A percentile compares a stretch with the other conserved stretches of the same genome.
phyloP scores from a whole-genome alignment of 2,329 filamentous ascomycete species.

The Monilinia laxa region DNA sequence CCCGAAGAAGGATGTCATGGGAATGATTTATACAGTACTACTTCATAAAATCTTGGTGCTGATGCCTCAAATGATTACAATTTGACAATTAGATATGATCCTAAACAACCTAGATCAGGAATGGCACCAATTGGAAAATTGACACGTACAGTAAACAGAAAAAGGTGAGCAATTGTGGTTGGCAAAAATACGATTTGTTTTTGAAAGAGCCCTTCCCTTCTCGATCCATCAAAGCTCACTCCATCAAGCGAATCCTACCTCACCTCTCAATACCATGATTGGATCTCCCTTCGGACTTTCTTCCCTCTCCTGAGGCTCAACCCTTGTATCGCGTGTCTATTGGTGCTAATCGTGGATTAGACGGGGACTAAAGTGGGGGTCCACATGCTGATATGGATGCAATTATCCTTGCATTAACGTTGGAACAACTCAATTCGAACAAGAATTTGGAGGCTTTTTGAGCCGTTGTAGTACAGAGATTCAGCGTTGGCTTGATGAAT shows the following conservation, averaged over 20 bases:
- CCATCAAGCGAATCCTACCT: not conserved
- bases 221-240: not conserved
- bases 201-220: not conserved
- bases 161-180: not conserved
- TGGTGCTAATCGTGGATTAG: not conserved
- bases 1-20: not conserved
- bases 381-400: not conserved
- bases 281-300: not conserved
- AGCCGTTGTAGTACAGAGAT: no score
- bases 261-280: not conserved
- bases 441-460: no score
- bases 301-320: not conserved
- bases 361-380: not conserved
- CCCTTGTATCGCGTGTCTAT: constrained; percentile 6
- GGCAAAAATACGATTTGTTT: constrained; percentile 1
- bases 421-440: no score
- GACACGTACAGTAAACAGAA: not conserved
- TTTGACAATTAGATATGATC: not conserved
- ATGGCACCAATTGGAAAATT: not conserved
- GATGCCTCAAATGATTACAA: not conserved
- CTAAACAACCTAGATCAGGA: not conserved
- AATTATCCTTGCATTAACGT: no score
- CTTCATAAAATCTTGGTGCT: not conserved
- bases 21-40: not conserved
- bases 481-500: no score